Evolutionary conservation across 495 filamentous ascomycete species (phyloP).

Genomic region (Corynascus novoguineensis): DNA sequence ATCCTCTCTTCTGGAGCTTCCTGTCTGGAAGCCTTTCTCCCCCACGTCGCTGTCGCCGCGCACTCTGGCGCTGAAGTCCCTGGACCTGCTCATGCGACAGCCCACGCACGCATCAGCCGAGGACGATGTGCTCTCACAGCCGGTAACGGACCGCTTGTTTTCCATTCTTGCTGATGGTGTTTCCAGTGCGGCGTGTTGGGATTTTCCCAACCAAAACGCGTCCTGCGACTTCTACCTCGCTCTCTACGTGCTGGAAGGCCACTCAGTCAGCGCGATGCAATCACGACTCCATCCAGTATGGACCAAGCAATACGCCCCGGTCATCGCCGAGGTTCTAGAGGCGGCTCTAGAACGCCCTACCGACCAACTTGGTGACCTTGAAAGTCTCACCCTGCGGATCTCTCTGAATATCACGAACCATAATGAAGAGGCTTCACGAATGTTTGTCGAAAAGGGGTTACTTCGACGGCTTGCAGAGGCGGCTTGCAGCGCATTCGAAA

Average conservation of each 20-base stretch:
- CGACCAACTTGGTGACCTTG: constrained; percentile 31
- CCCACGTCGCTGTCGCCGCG: constrained; percentile 55
- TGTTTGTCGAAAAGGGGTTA: constrained; percentile 55
- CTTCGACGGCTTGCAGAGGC: constrained; percentile 49
- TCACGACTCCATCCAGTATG: constrained; percentile 30
- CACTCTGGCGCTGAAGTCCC: constrained; percentile 55
- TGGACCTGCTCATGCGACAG: constrained; percentile 56
- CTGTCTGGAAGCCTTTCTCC: constrained; percentile 51
- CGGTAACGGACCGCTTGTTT: constrained; percentile 48
- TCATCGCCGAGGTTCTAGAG: constrained; percentile 35
- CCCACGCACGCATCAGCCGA: constrained; percentile 45
- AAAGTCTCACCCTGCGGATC: constrained; percentile 56
- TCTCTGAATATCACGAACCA: constrained; percentile 86
- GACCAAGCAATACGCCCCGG: constrained; percentile 37
- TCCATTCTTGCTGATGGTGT: constrained; percentile 39
- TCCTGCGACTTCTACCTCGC: constrained; percentile 38
- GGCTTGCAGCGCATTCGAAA: constrained; percentile 34
- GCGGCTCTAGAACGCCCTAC: constrained; percentile 30
- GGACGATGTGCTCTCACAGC: constrained; percentile 47
- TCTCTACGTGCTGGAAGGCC: constrained; percentile 38
- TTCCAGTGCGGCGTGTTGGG: constrained; percentile 31
- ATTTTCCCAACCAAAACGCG: constrained; percentile 28
- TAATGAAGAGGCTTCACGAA: constrained; percentile 58
- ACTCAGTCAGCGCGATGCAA: constrained; percentile 40
- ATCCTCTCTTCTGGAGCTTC: constrained; percentile 41